A percentile compares a stretch with the other conserved stretches of the same genome.
Evolutionary conservation across 2,329 filamentous ascomycete genomes (phyloP).

Genomic region (Ophiostoma sp.): DNA sequence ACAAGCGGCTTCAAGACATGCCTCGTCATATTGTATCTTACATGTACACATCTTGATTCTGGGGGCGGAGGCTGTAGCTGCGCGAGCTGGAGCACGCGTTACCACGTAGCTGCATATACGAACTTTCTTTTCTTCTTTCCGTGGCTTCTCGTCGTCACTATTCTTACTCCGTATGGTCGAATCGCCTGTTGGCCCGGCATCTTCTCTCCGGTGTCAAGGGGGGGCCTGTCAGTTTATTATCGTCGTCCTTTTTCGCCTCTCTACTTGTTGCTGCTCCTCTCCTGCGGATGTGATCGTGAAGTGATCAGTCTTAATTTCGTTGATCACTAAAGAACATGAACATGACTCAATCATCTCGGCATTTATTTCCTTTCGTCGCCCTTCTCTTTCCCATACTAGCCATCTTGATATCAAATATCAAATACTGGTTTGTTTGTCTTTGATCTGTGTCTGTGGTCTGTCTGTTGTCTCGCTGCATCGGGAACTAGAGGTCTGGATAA

Average conservation of each 20-base stretch:
- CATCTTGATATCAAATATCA: background rate
- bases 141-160: background rate
- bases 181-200: slow-evolving; percentile 1
- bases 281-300: background rate
- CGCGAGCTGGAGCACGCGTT: no score
- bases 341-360: background rate
- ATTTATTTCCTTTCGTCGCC: background rate
- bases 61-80: background rate
- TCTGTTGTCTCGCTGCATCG: slow-evolving; percentile 10
- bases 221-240: background rate
- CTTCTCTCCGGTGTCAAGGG: background rate
- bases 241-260: background rate
- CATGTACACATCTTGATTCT: background rate
- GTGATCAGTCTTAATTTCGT: background rate
- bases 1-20: background rate
- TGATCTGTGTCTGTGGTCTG: background rate
- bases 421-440: background rate
- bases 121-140: background rate
- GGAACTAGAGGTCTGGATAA: background rate
- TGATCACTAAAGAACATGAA: background rate
- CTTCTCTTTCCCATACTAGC: background rate
- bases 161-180: background rate
- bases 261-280: background rate
- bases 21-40: background rate
- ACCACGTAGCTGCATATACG: slow-evolving; percentile 2